These are phyloP conservation scores for Ramaria rubella DNA, from an alignment of 768 basidiomycete species.

Conservation along the genomic window DNA sequence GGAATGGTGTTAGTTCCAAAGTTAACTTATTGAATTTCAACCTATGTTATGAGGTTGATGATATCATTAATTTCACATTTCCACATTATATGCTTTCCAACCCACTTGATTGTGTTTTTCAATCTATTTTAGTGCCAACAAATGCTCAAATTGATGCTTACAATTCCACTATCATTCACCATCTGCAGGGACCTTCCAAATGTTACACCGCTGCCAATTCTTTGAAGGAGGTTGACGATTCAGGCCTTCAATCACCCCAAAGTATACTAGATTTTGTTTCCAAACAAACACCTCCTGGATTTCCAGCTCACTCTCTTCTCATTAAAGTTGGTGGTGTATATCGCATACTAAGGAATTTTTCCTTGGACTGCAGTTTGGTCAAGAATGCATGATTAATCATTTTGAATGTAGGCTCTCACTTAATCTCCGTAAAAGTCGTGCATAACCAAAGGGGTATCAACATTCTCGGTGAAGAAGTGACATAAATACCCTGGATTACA, in stretches of 20 bases:
- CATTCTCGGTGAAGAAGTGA: not conserved
- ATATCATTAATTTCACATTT: slow-evolving; percentile 25
- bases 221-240: slow-evolving; percentile 19
- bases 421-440: slow-evolving; percentile 19
- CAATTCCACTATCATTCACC: slow-evolving; percentile 26
- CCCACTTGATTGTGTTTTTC: slow-evolving; percentile 23
- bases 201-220: slow-evolving; percentile 22
- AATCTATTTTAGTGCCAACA: slow-evolving; percentile 34
- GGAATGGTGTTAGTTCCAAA: no score
- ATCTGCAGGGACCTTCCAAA: slow-evolving; percentile 19
- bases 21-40: slow-evolving; percentile 19
- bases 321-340: slow-evolving; percentile 30
- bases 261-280: slow-evolving; percentile 20
- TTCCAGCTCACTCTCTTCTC: slow-evolving; percentile 23
- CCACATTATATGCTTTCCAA: slow-evolving; percentile 20
- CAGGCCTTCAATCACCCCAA: slow-evolving; percentile 15
- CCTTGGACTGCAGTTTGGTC: slow-evolving; percentile 30
- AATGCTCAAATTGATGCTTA: slow-evolving; percentile 31
- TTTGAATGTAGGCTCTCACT: slow-evolving; percentile 18
- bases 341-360: slow-evolving; percentile 33
- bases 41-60: slow-evolving; percentile 10
- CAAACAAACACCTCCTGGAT: slow-evolving; percentile 15
- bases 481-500: not conserved
- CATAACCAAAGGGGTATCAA: slow-evolving; percentile 14
- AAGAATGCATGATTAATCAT: slow-evolving; percentile 35